Base-by-base conservation (phyloP, 2,329 filamentous ascomycete species). In the Orbilia quercus region DNA sequence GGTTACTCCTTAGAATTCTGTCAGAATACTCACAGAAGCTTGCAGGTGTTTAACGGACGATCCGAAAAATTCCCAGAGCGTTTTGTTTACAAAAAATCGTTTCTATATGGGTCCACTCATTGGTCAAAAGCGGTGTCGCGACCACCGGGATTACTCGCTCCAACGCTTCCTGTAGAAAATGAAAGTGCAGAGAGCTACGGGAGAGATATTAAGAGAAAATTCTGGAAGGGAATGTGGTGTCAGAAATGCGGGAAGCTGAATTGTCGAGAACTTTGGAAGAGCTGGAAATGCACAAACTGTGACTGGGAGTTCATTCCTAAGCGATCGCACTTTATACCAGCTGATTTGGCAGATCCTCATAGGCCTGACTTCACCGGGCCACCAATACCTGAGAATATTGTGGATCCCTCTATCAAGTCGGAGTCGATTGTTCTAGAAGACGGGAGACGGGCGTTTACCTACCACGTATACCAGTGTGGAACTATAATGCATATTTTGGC, bases 181-280 rank as follows among this genome's bases (percentile, higher is more conserved):
- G 70, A 67, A 28, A 25, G 9, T 14, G 38, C 48, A 1, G 58
- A 58, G 44, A 69, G 53, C 18, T 14, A 54, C 18, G 75, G 75
- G 5, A 69, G 76, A 11, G 75, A 76, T 40, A 70, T 76, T 14
- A 75, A 75, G 9, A 54, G 76, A 1, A 79, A 82, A 7, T 86
- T 85, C 64, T 89, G 86, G 77, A 82, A 82, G 55, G 90, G 90
- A 0, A 85, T 91, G 50, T 85, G 90, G 1, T 93, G 90, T 76
- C 87, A 86, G 0, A 70, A 80, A 1, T 92, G 90, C 75, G 81
- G 82, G 0, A 84, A 86, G 42, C 91, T 89, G 76, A 87, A 84
- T 44, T 83, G 86, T 1, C 84, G 90, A 0, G 81, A 84, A 12
- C 79, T 83, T 22, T 92, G 89, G 88, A 80, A 80, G 3, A 83